These are phyloP conservation scores for Halenospora varia DNA, from an alignment of 495 filamentous ascomycete species.

Conservation along the genomic window DNA sequence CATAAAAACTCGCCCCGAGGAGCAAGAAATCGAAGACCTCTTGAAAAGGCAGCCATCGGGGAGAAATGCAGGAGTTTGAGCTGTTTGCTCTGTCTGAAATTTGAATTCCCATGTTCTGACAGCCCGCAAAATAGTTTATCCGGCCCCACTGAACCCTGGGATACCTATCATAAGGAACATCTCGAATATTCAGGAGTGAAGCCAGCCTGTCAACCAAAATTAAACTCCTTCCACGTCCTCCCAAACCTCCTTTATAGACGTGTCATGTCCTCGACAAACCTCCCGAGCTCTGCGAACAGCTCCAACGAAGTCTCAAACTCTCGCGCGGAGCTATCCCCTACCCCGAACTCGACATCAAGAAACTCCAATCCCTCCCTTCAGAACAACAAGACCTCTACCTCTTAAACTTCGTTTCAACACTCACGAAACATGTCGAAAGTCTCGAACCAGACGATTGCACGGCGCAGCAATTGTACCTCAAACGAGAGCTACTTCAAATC, in stretches of 20 bases:
- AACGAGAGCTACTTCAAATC: conserved; percentile 87
- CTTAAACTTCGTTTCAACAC: conserved; percentile 78
- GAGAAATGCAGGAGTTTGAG: neutral
- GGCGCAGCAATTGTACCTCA: conserved; percentile 81
- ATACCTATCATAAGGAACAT: neutral
- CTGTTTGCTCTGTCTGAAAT: neutral
- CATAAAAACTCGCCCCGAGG: conserved; percentile 27
- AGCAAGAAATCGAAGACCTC: conserved; percentile 16
- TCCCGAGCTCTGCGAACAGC: conserved; percentile 27
- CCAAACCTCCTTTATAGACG: neutral
- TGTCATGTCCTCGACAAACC: conserved; percentile 24
- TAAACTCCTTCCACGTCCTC: conserved; percentile 6
- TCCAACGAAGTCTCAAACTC: conserved; percentile 25
- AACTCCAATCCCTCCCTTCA: conserved; percentile 83
- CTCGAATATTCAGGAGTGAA: neutral
- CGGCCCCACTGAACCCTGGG: neutral
- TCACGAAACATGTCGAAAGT: conserved; percentile 73
- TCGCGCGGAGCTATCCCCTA: conserved; percentile 20
- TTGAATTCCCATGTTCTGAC: neutral
- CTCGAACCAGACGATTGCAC: conserved; percentile 76
- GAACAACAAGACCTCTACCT: conserved; percentile 96
- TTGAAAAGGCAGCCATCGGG: conserved; percentile 22
- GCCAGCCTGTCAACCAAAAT: neutral
- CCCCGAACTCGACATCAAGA: conserved; percentile 72
- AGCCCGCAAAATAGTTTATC: conserved; percentile 1